Conservation (phyloP, 2,329 filamentous ascomycete genomes). For the Aciculosporium take region DNA sequence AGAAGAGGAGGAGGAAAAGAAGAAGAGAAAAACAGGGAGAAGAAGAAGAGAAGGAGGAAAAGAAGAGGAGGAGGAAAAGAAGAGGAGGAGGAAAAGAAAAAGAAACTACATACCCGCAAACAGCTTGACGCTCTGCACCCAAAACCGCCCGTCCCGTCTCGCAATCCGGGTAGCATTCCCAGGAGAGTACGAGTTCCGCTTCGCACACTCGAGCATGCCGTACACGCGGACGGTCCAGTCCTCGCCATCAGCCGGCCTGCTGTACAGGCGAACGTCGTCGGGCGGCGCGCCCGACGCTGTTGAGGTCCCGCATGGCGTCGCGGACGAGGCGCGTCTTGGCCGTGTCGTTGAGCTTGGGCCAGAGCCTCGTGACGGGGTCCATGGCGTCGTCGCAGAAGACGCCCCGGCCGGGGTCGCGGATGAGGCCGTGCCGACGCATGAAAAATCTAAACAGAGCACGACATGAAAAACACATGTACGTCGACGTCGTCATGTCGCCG, state of each 20-base stretch:
- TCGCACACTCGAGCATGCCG: slow-evolving; percentile 52
- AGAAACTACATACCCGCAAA: slow-evolving; percentile 41
- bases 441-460: too few relatives aligned
- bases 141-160: slow-evolving; percentile 34
- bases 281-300: slow-evolving; percentile 52
- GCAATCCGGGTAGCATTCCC: slow-evolving; percentile 30
- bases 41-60: too few relatives aligned
- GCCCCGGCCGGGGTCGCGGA: slow-evolving; percentile 45
- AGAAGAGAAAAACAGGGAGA: too few relatives aligned
- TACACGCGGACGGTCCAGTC: slow-evolving; percentile 51
- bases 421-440: too few relatives aligned
- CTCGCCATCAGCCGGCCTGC: slow-evolving; percentile 30
- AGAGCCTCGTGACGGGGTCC: slow-evolving; percentile 41
- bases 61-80: too few relatives aligned
- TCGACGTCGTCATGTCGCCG: slow-evolving; percentile 52
- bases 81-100: neutral
- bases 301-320: slow-evolving; percentile 47
- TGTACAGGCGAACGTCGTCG: slow-evolving; percentile 38
- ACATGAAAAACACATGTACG: too few relatives aligned
- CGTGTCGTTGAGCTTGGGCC: slow-evolving; percentile 40
- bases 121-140: slow-evolving; percentile 51
- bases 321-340: slow-evolving; percentile 40
- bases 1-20: too few relatives aligned
- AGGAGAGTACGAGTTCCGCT: slow-evolving; percentile 47
- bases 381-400: slow-evolving; percentile 65